Conservation (phyloP, 441 rosid species). For the Bruguiera hainesii region DNA sequence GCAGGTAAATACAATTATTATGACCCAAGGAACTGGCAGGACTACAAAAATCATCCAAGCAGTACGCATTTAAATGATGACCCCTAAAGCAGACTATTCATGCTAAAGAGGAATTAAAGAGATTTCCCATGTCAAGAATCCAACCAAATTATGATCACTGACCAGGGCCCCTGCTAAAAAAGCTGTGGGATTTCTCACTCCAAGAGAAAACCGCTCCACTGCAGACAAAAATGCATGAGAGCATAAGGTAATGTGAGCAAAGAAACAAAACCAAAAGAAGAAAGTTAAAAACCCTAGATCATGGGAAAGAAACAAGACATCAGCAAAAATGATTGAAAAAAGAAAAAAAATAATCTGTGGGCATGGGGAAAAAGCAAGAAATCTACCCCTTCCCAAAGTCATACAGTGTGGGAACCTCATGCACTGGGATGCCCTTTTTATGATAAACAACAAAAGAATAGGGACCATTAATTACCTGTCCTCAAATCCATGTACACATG, state of each 20-base stretch:
- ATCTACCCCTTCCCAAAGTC: too few species aligned
- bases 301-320: not conserved
- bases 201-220: slow-evolving; percentile 84
- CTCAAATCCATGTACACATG: not conserved
- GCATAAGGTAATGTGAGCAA: slow-evolving; percentile 1
- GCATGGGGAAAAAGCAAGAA: too few species aligned
- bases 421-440: too few species aligned
- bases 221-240: slow-evolving; percentile 29
- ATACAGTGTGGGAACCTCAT: too few species aligned
- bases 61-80: too few species aligned
- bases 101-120: not conserved
- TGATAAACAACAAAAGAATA: too few species aligned
- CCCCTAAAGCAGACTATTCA: not conserved
- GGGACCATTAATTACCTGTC: not conserved
- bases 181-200: slow-evolving; percentile 83
- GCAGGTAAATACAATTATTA: not conserved
- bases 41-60: too few species aligned
- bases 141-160: slow-evolving; percentile 21
- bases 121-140: not conserved
- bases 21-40: not conserved
- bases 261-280: not conserved
- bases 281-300: not conserved
- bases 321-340: too few species aligned
- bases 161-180: slow-evolving; percentile 80
- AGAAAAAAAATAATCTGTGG: too few species aligned